Evolutionary conservation across 495 filamentous ascomycete species (phyloP).

Genomic region (Penicillium cosmopolitanum): DNA sequence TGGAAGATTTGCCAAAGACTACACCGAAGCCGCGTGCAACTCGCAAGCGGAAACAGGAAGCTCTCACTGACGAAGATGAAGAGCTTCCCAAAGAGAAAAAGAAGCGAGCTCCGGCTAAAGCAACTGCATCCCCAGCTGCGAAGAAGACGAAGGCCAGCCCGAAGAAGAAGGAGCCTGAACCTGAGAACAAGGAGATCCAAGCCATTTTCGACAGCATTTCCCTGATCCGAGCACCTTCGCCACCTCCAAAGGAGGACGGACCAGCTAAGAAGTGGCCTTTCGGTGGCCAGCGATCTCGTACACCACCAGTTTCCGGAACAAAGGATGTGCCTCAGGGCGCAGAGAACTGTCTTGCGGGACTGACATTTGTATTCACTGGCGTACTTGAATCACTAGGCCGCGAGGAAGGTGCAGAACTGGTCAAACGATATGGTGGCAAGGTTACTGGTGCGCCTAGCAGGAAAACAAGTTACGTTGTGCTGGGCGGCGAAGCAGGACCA

Average conservation of each 20-base stretch:
- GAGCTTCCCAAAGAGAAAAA: slow-evolving; percentile 37
- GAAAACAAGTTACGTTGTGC: slow-evolving; percentile 92
- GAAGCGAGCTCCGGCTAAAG: slow-evolving; percentile 29
- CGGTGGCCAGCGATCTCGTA: slow-evolving; percentile 55
- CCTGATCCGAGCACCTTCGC: slow-evolving; percentile 76
- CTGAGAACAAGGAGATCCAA: slow-evolving; percentile 69
- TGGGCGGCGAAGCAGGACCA: slow-evolving; percentile 89
- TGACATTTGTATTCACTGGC: slow-evolving; percentile 97
- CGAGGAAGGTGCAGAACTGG: slow-evolving; percentile 83
- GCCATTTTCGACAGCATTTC: slow-evolving; percentile 89
- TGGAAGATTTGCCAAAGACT: slow-evolving; percentile 51
- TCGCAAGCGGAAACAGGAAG: slow-evolving; percentile 63
- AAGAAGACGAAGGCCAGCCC: slow-evolving; percentile 64
- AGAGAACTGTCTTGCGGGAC: slow-evolving; percentile 89
- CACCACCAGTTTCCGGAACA: slow-evolving; percentile 63
- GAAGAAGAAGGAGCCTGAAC: slow-evolving; percentile 62
- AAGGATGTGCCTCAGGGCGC: slow-evolving; percentile 80
- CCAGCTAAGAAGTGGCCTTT: slow-evolving; percentile 70
- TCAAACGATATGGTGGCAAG: slow-evolving; percentile 93
- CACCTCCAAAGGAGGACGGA: slow-evolving; percentile 65
- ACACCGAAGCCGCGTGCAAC: slow-evolving; percentile 41
- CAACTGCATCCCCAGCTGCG: slow-evolving; percentile 45
- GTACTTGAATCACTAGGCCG: slow-evolving; percentile 76
- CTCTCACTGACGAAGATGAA: slow-evolving; percentile 47
- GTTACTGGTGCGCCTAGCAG: slow-evolving; percentile 81